Evolutionary conservation across 75 land plant genomes (phyloP).

Genomic region (Pinus albicaulis): DNA sequence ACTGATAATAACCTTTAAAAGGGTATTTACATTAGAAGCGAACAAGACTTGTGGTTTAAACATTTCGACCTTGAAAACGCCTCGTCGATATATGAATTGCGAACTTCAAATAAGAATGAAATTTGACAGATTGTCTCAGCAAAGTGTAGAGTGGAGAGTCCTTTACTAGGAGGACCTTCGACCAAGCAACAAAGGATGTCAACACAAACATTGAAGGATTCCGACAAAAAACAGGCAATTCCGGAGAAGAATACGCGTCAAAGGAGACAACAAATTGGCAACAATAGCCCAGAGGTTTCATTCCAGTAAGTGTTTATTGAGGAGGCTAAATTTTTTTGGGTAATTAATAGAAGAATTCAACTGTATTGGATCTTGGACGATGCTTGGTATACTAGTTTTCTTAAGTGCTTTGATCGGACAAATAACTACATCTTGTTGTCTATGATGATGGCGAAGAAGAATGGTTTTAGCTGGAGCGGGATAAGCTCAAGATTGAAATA

Average conservation of each 20-base stretch:
- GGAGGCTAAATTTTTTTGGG: background rate
- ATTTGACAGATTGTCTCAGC: background rate
- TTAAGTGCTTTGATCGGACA: conserved; percentile 22
- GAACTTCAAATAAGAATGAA: background rate
- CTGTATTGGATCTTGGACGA: conserved; percentile 38
- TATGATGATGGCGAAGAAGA: conserved; percentile 46
- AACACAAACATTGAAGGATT: background rate
- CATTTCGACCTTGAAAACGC: too few relatives aligned
- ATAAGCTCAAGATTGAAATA: conserved; percentile 15
- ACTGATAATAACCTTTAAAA: too few relatives aligned
- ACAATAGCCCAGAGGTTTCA: background rate
- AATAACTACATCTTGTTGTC: conserved; percentile 24
- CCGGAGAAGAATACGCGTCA: background rate
- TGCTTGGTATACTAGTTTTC: conserved; percentile 29
- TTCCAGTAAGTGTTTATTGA: background rate
- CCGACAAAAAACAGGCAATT: background rate
- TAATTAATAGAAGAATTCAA: conserved; percentile 27
- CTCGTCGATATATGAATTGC: background rate
- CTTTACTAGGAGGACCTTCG: background rate
- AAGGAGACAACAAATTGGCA: background rate
- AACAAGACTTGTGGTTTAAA: background rate
- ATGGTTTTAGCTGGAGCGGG: conserved; percentile 31
- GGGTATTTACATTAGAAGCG: too few relatives aligned
- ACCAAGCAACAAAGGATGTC: background rate
- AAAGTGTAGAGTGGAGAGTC: background rate